Base-by-base conservation (phyloP, 1,139 yeast species). In the Keqinozyma sinolaborantium region DNA sequence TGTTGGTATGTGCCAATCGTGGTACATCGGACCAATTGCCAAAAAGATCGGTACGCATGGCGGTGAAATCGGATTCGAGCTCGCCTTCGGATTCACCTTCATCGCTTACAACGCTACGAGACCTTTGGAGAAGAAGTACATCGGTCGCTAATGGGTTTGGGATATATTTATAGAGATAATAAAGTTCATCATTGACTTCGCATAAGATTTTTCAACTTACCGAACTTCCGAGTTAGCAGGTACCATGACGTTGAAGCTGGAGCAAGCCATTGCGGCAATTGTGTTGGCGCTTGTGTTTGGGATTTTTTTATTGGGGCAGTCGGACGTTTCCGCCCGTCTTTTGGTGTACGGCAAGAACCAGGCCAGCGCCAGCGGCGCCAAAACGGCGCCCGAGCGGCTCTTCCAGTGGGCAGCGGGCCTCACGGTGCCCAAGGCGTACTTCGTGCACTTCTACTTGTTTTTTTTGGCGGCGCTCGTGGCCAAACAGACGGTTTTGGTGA, bases 1-100 rank as follows among this genome's bases (percentile, higher is more conserved):
- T 12, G 39, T 84, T 25, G 96, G 97, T 44, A 86, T 88, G 94
- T 66, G 72, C 53, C 95, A 87, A 66, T 73, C 73, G 8, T 88
- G 95, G 88, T 90, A 79, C 64, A 56, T 56, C 10, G 95, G 96
- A 44, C 81, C 76, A 29, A 49, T 86, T 45, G 92, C 79, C 26
- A 54, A 48, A 28, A 44, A 58, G 40, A 79, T 85, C 49, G 95
- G 94, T 36, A 65, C 53, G 2, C 65, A 38, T 43, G 94, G 95
- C 50, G 96, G 90, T 44, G 97, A 88, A 57, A 73, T 88, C 48
- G 96, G 95, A 24, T 85, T 85, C 49, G 95, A 85, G 62, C 66
- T 90, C 42, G 86, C 82, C 24, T 72, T 74, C 41, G 76, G 64
- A 3, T 88, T 88, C 55, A 66, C 94, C 12, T 79, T 83, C 44